Evolutionary conservation across 75 land plant species (phyloP).

Genomic region (Selaginella tamariscina): DNA sequence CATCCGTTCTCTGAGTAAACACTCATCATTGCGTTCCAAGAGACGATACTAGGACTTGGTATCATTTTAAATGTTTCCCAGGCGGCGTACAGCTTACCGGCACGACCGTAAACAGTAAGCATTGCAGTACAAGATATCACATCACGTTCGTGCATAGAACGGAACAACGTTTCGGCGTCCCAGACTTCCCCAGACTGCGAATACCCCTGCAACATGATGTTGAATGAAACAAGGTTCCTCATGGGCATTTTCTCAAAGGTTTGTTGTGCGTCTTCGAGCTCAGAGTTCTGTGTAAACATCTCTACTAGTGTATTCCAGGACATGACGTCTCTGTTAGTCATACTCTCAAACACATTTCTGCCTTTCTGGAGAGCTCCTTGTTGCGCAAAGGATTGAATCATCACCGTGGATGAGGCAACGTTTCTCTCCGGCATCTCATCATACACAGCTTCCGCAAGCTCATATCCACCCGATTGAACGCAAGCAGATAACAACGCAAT

Average conservation of each 20-base stretch:
- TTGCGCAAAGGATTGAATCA: not conserved
- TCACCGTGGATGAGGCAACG: not conserved
- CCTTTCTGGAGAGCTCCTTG: not conserved
- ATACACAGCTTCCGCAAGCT: not conserved
- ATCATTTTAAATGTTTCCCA: not conserved
- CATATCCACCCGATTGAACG: not conserved
- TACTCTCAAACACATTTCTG: not conserved
- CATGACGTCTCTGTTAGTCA: not conserved
- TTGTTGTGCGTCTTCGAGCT: not conserved
- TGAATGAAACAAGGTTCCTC: slow-evolving; percentile 4
- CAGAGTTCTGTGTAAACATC: not conserved
- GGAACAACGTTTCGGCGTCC: not conserved
- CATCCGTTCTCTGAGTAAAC: not conserved
- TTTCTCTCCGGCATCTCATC: not conserved
- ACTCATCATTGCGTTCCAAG: not conserved
- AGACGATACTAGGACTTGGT: not conserved
- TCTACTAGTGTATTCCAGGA: slow-evolving; percentile 2
- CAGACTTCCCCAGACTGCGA: not conserved
- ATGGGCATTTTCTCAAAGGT: not conserved
- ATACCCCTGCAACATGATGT: not conserved
- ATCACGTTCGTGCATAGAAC: not conserved
- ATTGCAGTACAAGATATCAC: slow-evolving; percentile 11
- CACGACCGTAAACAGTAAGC: not conserved
- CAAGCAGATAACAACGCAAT: not conserved
- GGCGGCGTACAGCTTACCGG: not conserved